A percentile compares a stretch with the other conserved stretches of the same genome.
phyloP scores from a whole-genome alignment of 1,284 basidiomycete species.

The Irpex rosettiformis region DNA sequence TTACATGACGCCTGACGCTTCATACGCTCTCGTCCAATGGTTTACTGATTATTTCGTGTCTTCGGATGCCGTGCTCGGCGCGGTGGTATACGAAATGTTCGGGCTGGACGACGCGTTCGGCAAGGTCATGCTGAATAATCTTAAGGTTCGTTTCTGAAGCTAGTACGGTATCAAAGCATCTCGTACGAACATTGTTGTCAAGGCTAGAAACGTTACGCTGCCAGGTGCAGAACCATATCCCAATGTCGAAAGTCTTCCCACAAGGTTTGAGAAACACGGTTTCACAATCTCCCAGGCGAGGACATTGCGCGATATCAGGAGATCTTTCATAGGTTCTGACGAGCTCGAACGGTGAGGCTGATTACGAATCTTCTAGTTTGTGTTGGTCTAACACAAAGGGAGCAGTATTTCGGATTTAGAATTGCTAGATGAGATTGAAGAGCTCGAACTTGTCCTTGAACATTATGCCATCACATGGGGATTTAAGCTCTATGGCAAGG shows the following conservation, averaged over 20 bases:
- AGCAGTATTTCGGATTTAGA: slow-evolving; percentile 74
- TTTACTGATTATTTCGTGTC: slow-evolving; percentile 58
- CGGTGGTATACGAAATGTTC: slow-evolving; percentile 89
- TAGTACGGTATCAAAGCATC: slow-evolving; percentile 1
- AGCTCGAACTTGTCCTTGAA: slow-evolving; percentile 80
- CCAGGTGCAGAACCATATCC: slow-evolving; percentile 70
- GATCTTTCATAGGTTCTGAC: slow-evolving; percentile 42
- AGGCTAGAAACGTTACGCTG: slow-evolving; percentile 74
- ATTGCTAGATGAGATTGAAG: slow-evolving; percentile 88
- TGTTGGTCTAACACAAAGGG: background rate
- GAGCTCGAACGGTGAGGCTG: slow-evolving; percentile 65
- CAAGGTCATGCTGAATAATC: slow-evolving; percentile 82
- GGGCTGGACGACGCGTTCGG: slow-evolving; percentile 83
- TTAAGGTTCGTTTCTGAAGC: slow-evolving; percentile 50
- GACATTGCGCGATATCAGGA: slow-evolving; percentile 68
- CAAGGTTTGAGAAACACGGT: slow-evolving; percentile 57
- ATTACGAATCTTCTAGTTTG: background rate
- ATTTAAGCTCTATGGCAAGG: slow-evolving; percentile 16
- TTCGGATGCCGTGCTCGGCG: slow-evolving; percentile 38
- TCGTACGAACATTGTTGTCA: background rate
- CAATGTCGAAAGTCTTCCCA: slow-evolving; percentile 52
- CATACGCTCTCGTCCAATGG: slow-evolving; percentile 67
- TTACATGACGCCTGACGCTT: slow-evolving; percentile 73
- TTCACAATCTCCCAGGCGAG: slow-evolving; percentile 55
- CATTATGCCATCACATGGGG: slow-evolving; percentile 91